A percentile compares a stretch with the other conserved stretches of the same genome.
These are phyloP conservation scores for Pseudocercospora pini-densiflorae DNA, from an alignment of 2,329 filamentous ascomycete species.

Conservation along the genomic window DNA sequence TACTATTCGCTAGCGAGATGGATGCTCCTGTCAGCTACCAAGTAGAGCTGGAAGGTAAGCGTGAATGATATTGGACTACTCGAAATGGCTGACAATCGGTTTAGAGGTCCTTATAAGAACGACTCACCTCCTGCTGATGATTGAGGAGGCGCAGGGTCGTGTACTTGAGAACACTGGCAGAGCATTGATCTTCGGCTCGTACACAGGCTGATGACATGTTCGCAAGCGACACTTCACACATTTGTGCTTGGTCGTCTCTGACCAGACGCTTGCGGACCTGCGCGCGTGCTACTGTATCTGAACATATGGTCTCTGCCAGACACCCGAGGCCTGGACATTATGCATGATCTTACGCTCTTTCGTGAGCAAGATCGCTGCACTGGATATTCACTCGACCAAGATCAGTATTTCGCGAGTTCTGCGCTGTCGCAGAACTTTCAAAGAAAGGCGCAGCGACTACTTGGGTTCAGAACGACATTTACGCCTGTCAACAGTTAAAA, in stretches of 20 bases:
- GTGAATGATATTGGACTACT: not conserved
- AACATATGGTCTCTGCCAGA: not conserved
- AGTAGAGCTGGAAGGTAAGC: slow-evolving; percentile 71
- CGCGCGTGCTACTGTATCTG: not conserved
- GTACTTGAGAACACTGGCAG: slow-evolving; percentile 65
- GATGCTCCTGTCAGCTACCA: slow-evolving; percentile 71
- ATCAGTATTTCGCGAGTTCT: not conserved
- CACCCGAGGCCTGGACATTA: not conserved
- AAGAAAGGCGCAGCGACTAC: not conserved
- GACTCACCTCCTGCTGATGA: slow-evolving; percentile 64
- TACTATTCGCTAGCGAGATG: slow-evolving; percentile 63
- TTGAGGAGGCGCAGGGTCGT: slow-evolving; percentile 68
- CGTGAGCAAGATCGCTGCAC: not conserved
- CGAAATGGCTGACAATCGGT: not conserved
- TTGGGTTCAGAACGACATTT: not conserved
- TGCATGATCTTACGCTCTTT: not conserved
- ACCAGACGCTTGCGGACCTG: not conserved
- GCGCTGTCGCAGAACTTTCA: not conserved
- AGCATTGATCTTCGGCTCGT: slow-evolving; percentile 65
- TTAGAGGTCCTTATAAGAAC: slow-evolving; percentile 71
- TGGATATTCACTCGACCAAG: not conserved
- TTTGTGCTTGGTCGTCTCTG: no score
- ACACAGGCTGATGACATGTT: slow-evolving; percentile 11
- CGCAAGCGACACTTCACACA: no score
- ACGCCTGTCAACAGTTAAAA: not conserved